These are phyloP conservation scores for Gastrolobium villosum DNA, from an alignment of 306 rosid species.

Conservation along the genomic window DNA sequence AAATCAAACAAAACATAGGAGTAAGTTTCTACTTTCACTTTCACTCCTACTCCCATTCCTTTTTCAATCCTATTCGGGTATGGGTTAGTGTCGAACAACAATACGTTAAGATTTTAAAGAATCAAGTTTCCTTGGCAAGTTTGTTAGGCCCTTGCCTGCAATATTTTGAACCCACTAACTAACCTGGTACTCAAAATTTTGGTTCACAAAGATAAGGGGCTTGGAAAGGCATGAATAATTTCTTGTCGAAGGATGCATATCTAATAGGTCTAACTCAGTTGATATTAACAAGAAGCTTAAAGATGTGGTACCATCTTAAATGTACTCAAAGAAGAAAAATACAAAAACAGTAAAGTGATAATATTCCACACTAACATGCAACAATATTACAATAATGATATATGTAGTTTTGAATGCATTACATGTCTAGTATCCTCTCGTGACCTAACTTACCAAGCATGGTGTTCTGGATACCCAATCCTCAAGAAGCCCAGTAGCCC, in stretches of 20 bases:
- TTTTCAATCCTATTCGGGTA: too few species aligned
- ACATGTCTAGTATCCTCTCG: conserved; percentile 29
- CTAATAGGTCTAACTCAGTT: background rate
- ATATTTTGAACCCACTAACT: conserved; percentile 2
- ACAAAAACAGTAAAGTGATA: background rate
- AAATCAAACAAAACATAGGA: too few species aligned
- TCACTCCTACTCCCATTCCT: too few species aligned
- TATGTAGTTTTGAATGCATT: conserved; percentile 37
- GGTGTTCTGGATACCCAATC: too few species aligned
- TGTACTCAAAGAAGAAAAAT: background rate
- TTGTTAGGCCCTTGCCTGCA: background rate
- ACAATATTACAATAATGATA: conserved; percentile 42
- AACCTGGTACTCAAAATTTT: too few species aligned
- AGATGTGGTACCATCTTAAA: background rate
- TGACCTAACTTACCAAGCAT: background rate
- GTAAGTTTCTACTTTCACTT: too few species aligned
- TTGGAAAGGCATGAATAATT: background rate
- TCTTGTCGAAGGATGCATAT: background rate
- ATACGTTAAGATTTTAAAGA: background rate
- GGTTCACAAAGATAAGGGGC: too few species aligned
- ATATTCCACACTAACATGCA: conserved; percentile 34
- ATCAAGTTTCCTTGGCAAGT: background rate
- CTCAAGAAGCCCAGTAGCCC: too few species aligned
- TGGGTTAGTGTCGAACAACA: background rate
- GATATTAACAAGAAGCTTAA: background rate